Percentiles rank a stretch among this genome's conserved stretches.
phyloP scores from a whole-genome alignment of 345 rosid genomes.

The Acer yangbiense region DNA sequence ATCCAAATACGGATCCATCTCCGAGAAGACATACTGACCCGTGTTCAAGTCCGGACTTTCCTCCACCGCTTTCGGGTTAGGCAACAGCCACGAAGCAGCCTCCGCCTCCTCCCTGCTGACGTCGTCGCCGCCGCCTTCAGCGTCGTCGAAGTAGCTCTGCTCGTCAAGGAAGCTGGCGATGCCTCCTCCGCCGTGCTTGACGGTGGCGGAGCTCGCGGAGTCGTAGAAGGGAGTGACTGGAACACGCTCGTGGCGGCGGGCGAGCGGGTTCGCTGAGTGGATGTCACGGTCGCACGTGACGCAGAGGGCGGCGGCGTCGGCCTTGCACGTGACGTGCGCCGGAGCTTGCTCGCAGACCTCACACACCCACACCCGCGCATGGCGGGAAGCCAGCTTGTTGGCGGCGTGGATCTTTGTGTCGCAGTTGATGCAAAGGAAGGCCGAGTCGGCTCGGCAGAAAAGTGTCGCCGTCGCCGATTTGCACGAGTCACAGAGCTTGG shows the following conservation, averaged over 20 bases:
- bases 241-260: slow-evolving; percentile 89
- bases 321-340: slow-evolving; percentile 94
- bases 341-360: slow-evolving; percentile 99
- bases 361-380: slow-evolving; percentile 90
- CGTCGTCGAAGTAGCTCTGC: slow-evolving; percentile 44
- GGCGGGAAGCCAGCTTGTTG: slow-evolving; percentile 94
- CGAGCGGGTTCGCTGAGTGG: slow-evolving; percentile 93
- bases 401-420: slow-evolving; percentile 88
- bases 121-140: slow-evolving; percentile 43
- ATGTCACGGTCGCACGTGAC: slow-evolving; percentile 92
- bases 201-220: slow-evolving; percentile 43
- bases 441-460: slow-evolving; percentile 92
- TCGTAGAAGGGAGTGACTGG: slow-evolving; percentile 81
- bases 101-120: slow-evolving; percentile 84
- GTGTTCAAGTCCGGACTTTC: slow-evolving; percentile 62
- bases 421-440: slow-evolving; percentile 81
- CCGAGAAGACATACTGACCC: slow-evolving; percentile 68
- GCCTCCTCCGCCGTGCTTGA: slow-evolving; percentile 15
- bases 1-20: slow-evolving; percentile 77
- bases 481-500: slow-evolving; percentile 90
- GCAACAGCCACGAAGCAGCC: slow-evolving; percentile 81
- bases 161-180: slow-evolving; percentile 54
- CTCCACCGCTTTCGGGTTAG: slow-evolving; percentile 55
- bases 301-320: slow-evolving; percentile 99
- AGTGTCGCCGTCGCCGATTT: slow-evolving; percentile 86